Conservation (phyloP, 1,284 basidiomycete genomes). For the Cryptococcus sp. region DNA sequence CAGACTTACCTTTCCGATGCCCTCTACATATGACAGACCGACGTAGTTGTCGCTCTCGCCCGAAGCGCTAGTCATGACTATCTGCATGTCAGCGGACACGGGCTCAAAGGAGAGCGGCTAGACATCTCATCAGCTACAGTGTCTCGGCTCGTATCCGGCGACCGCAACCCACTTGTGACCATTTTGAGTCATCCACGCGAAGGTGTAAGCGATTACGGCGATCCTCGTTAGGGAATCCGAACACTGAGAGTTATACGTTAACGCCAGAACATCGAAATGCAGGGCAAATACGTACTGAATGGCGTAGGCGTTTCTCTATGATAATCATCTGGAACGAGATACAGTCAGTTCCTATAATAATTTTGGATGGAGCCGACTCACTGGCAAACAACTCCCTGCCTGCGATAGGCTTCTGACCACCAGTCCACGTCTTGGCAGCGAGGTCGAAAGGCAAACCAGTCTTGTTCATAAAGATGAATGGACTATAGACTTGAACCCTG, state of each 20-base stretch:
- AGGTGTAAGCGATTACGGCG: constrained; percentile 83
- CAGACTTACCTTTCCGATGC: constrained; percentile 69
- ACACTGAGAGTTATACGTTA: constrained; percentile 59
- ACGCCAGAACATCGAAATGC: not conserved
- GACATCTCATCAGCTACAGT: not conserved
- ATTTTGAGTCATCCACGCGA: constrained; percentile 79
- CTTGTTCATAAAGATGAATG: constrained; percentile 93
- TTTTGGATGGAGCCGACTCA: constrained; percentile 14
- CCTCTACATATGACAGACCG: constrained; percentile 90
- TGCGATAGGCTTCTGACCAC: constrained; percentile 76
- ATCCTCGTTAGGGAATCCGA: constrained; percentile 78
- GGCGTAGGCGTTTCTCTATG: constrained; percentile 63
- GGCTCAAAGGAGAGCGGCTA: constrained; percentile 87
- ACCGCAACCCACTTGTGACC: constrained; percentile 69
- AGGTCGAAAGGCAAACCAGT: constrained; percentile 82
- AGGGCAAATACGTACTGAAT: constrained; percentile 63
- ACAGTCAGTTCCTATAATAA: not conserved
- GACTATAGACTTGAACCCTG: constrained; percentile 94
- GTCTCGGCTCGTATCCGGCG: constrained; percentile 3
- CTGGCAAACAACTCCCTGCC: constrained; percentile 62
- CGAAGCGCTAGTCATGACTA: constrained; percentile 68
- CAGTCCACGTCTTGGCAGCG: constrained; percentile 71
- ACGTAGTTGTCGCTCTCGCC: constrained; percentile 80
- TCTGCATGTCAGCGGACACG: constrained; percentile 81
- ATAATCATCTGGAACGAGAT: constrained; percentile 56